A percentile compares a stretch with the other conserved stretches of the same genome.
These are phyloP conservation scores for Amanita molliuscula DNA, from an alignment of 768 basidiomycete genomes.

Conservation along the genomic window DNA sequence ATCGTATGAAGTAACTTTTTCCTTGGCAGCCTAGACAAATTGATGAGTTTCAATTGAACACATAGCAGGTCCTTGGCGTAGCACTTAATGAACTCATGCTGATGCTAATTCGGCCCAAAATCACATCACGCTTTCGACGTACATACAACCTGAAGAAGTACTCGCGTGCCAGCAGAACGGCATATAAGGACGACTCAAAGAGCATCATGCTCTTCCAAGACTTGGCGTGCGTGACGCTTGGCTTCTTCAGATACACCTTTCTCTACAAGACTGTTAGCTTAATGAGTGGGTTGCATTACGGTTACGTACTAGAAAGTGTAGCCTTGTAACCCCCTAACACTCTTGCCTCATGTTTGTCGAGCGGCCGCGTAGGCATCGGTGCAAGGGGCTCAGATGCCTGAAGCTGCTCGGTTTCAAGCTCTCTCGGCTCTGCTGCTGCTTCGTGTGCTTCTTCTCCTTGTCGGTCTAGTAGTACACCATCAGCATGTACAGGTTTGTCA, in stretches of 20 bases:
- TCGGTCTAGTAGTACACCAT: not conserved
- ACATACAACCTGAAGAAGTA: no score
- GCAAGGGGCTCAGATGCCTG: not conserved
- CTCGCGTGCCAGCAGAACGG: not conserved
- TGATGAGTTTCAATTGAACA: no score
- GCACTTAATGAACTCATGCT: no score
- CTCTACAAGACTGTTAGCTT: constrained; percentile 3
- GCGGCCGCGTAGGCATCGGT: not conserved
- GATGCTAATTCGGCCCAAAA: no score
- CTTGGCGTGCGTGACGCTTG: constrained; percentile 10
- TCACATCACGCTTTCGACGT: no score
- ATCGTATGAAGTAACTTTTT: no score
- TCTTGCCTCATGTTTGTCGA: constrained; percentile 7
- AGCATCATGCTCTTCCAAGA: constrained; percentile 10
- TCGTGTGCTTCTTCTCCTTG: not conserved
- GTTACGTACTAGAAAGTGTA: constrained; percentile 16
- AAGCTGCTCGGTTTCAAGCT: not conserved
- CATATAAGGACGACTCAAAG: not conserved
- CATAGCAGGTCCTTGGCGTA: no score
- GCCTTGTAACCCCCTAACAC: constrained; percentile 22
- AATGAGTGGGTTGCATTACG: not conserved
- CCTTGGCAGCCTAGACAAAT: no score
- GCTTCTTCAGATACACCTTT: constrained; percentile 11
- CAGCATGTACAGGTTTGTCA: not conserved
- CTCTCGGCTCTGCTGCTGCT: not conserved